A percentile compares a stretch with the other conserved stretches of the same genome.
phyloP scores from a whole-genome alignment of 2,329 filamentous ascomycete genomes.

The Neonectria ditissima region DNA sequence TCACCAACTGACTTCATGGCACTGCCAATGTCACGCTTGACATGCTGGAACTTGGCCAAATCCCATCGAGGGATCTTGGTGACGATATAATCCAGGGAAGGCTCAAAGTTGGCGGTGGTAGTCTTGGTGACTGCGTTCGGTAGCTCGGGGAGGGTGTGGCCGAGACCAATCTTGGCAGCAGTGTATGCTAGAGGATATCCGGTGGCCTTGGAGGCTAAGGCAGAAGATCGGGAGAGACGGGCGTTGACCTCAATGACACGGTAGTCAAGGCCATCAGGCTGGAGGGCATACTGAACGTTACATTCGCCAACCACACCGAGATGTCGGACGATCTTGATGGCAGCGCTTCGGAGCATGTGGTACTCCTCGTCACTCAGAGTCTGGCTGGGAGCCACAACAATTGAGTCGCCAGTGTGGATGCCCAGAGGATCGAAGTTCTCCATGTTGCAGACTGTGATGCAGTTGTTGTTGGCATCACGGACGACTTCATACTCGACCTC shows the following conservation, averaged over 20 bases:
- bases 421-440: slow-evolving; percentile 95
- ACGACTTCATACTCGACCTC: slow-evolving; percentile 99
- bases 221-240: slow-evolving; percentile 96
- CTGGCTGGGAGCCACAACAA: slow-evolving; percentile 96
- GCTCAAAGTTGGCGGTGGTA: slow-evolving; percentile 98
- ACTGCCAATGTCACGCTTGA: slow-evolving; percentile 96
- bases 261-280: slow-evolving; percentile 97
- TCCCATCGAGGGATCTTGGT: slow-evolving; percentile 99
- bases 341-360: slow-evolving; percentile 97
- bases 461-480: slow-evolving; percentile 97
- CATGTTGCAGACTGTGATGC: slow-evolving; percentile 92
- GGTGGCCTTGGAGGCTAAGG: slow-evolving; percentile 96
- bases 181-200: slow-evolving; percentile 98
- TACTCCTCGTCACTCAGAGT: slow-evolving; percentile 98
- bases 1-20: slow-evolving; percentile 99
- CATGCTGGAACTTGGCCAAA: slow-evolving; percentile 98
- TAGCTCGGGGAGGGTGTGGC: slow-evolving; percentile 93
- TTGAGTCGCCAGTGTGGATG: slow-evolving; percentile 98
- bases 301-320: slow-evolving; percentile 98
- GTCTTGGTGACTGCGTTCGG: slow-evolving; percentile 99
- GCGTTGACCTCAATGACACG: slow-evolving; percentile 99
- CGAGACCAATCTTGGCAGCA: slow-evolving; percentile 96
- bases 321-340: slow-evolving; percentile 98
- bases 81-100: slow-evolving; percentile 96
- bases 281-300: slow-evolving; percentile 97